phyloP scores from a whole-genome alignment of 2,329 filamentous ascomycete species.

The Claviceps quebecensis region DNA sequence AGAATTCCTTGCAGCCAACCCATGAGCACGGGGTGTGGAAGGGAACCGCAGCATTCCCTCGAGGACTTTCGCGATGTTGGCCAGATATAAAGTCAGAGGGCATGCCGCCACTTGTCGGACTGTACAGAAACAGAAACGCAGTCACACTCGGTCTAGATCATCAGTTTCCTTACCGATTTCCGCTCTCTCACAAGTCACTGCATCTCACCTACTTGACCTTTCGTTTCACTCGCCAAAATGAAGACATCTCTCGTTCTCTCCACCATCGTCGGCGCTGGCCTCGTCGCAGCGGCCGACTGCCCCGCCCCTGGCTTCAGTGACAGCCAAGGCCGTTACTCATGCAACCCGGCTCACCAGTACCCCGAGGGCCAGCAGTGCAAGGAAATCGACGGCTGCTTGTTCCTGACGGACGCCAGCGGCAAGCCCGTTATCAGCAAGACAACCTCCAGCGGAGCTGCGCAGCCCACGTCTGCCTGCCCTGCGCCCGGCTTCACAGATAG shows the following conservation, averaged over 20 bases:
- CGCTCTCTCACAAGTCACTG: no score
- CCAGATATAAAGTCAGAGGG: not conserved
- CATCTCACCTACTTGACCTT: no score
- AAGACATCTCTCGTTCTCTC: not conserved
- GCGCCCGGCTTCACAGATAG: slow-evolving; percentile 4
- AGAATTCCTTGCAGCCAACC: not conserved
- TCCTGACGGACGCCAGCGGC: not conserved
- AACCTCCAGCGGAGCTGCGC: not conserved
- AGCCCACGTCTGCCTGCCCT: not conserved
- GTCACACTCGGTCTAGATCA: not conserved
- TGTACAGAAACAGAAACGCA: not conserved
- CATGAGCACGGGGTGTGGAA: not conserved
- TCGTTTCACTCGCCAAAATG: not conserved
- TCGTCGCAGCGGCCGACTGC: slow-evolving; percentile 1
- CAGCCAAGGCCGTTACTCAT: slow-evolving; percentile 3
- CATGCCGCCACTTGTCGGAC: not conserved
- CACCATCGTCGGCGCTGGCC: not conserved
- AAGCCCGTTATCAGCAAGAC: not conserved
- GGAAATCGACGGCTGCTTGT: not conserved
- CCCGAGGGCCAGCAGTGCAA: slow-evolving; percentile 5
- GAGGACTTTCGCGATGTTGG: not conserved
- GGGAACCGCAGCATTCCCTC: not conserved
- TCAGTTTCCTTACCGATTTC: not conserved
- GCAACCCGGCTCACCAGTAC: slow-evolving; percentile 8
- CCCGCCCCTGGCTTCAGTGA: slow-evolving; percentile 5